Conservation (phyloP, 345 rosid species). For the Laguncularia racemosa region DNA sequence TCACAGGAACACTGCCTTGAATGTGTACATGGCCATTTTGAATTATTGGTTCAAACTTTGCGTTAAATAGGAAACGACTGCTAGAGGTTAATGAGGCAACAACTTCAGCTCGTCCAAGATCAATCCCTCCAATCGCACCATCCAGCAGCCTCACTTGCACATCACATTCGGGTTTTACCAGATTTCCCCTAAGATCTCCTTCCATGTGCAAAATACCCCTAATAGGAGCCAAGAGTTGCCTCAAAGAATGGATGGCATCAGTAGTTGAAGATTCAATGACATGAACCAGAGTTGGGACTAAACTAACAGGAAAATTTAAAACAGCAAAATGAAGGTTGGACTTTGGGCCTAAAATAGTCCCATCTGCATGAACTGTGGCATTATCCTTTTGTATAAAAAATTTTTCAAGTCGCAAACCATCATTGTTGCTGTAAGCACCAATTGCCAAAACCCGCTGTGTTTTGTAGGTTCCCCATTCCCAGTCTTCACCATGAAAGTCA, state of each 20-base stretch:
- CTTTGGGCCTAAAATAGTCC: slow-evolving; percentile 83
- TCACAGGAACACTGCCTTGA: slow-evolving; percentile 94
- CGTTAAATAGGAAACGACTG: slow-evolving; percentile 90
- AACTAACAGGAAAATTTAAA: slow-evolving; percentile 87
- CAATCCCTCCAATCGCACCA: slow-evolving; percentile 93
- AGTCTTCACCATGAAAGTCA: slow-evolving; percentile 94
- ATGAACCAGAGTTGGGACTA: slow-evolving; percentile 88
- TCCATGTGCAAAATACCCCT: slow-evolving; percentile 95
- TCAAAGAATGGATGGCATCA: slow-evolving; percentile 72
- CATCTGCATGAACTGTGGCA: slow-evolving; percentile 97
- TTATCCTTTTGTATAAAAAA: slow-evolving; percentile 90
- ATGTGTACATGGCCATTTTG: slow-evolving; percentile 96
- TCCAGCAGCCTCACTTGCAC: slow-evolving; percentile 92
- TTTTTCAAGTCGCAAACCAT: slow-evolving; percentile 88
- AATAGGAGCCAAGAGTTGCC: slow-evolving; percentile 78
- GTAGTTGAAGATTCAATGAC: slow-evolving; percentile 86
- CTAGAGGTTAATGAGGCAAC: slow-evolving; percentile 87
- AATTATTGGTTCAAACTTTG: slow-evolving; percentile 80
- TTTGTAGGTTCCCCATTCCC: slow-evolving; percentile 98
- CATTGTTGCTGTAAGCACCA: slow-evolving; percentile 93
- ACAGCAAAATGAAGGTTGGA: slow-evolving; percentile 97
- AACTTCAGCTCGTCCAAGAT: slow-evolving; percentile 92
- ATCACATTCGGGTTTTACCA: slow-evolving; percentile 94
- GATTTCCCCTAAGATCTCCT: slow-evolving; percentile 96
- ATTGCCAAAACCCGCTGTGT: slow-evolving; percentile 82